Conservation (phyloP, 768 basidiomycete genomes). For the Suillus variegatus region DNA sequence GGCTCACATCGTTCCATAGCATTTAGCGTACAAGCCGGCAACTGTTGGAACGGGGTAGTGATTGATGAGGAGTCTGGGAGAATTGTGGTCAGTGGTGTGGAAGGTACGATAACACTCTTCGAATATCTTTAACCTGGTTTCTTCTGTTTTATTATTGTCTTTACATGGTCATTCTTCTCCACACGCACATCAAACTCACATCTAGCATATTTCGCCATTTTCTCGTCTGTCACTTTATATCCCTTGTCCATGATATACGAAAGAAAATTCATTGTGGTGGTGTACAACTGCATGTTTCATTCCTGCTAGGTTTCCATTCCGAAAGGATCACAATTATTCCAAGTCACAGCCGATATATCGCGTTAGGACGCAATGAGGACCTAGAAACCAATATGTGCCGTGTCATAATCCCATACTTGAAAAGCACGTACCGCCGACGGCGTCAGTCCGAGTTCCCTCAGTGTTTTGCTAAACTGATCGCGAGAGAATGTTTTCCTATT, state of each 20-base stretch:
- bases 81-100: constrained; percentile 34
- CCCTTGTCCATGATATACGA: neutral
- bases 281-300: neutral
- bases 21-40: constrained; percentile 46
- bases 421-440: constrained; percentile 75
- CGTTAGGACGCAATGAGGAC: constrained; percentile 52
- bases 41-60: constrained; percentile 49
- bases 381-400: constrained; percentile 29
- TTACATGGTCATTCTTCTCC: neutral
- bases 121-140: constrained; percentile 43
- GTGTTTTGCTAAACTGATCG: constrained; percentile 74
- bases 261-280: neutral
- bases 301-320: neutral
- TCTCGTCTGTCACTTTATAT: neutral
- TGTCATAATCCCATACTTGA: neutral
- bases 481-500: constrained; percentile 74
- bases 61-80: constrained; percentile 40
- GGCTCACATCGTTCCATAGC: constrained; percentile 31
- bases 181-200: neutral
- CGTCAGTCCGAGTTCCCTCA: constrained; percentile 85
- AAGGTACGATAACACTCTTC: constrained; percentile 52
- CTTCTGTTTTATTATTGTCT: neutral
- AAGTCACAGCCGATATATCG: neutral
- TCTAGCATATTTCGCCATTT: neutral
- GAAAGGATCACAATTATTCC: neutral